Percentiles rank a stretch among this genome's conserved stretches.
phyloP scores from a whole-genome alignment of 805 yeast species.

The Barnettozyma sucrosica region DNA sequence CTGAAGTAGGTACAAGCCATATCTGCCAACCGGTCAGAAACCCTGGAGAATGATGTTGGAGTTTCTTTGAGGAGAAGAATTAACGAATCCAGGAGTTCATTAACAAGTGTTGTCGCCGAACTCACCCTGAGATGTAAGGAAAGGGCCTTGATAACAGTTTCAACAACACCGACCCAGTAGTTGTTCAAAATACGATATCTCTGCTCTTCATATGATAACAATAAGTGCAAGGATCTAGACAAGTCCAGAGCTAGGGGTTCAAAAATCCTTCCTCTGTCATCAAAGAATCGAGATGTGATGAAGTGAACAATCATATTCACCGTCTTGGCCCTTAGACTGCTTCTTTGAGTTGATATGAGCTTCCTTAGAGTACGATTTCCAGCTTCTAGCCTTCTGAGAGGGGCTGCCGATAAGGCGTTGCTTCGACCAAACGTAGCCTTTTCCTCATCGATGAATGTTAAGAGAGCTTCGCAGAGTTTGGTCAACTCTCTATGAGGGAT shows the following conservation, averaged over 20 bases:
- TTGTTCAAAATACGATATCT: constrained; percentile 16
- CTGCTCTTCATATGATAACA: constrained; percentile 21
- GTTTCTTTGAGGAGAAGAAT: constrained; percentile 23
- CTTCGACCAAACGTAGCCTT: constrained; percentile 25
- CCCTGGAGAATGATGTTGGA: constrained; percentile 18
- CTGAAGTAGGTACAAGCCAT: constrained; percentile 21
- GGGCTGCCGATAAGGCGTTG: constrained; percentile 24
- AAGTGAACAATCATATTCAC: constrained; percentile 11
- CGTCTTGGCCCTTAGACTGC: constrained; percentile 14
- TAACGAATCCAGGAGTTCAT: constrained; percentile 25
- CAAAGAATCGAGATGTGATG: constrained; percentile 11
- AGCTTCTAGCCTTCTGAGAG: constrained; percentile 27
- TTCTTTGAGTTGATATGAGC: constrained; percentile 11
- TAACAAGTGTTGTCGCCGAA: constrained; percentile 24
- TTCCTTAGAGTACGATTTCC: constrained; percentile 31
- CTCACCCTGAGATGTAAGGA: constrained; percentile 7
- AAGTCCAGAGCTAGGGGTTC: constrained; percentile 29
- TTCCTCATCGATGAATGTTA: constrained; percentile 33
- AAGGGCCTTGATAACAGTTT: constrained; percentile 10
- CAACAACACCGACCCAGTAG: constrained; percentile 14
- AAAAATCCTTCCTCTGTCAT: constrained; percentile 14
- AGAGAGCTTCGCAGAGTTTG: constrained; percentile 23
- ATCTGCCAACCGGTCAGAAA: constrained; percentile 17
- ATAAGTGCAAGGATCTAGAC: constrained; percentile 23
- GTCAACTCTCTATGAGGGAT: constrained; percentile 22